phyloP scores from a whole-genome alignment of 768 basidiomycete genomes.

The Tubosaeta sp. region DNA sequence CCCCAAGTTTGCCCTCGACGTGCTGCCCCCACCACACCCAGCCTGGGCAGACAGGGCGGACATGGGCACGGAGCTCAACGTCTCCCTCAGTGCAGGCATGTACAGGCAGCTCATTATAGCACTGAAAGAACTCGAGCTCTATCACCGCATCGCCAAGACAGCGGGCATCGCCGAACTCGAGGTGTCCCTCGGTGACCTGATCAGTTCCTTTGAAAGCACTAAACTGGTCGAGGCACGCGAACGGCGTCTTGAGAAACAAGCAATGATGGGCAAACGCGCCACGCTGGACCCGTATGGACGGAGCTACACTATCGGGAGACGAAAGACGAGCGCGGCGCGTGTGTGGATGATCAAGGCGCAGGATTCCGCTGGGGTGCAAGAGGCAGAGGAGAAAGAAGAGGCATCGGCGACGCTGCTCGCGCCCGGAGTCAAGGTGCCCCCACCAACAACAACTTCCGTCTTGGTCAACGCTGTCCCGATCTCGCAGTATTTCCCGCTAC shows the following conservation, averaged over 20 bases:
- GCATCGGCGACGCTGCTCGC: conserved; percentile 15
- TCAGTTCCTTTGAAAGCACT: conserved; percentile 64
- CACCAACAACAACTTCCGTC: conserved; percentile 57
- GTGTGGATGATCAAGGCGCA: conserved; percentile 86
- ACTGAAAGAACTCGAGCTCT: conserved; percentile 65
- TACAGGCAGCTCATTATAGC: conserved; percentile 62
- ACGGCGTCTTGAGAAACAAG: conserved; percentile 19
- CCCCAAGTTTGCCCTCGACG: conserved; percentile 60
- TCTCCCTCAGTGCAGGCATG: conserved; percentile 60
- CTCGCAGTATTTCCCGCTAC: conserved; percentile 69
- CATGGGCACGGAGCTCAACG: conserved; percentile 54
- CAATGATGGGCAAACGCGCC: conserved; percentile 49
- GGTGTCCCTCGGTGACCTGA: conserved; percentile 53
- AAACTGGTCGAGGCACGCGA: conserved; percentile 46
- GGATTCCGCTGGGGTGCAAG: conserved; percentile 6
- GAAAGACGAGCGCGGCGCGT: conserved; percentile 86
- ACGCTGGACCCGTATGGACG: conserved; percentile 73
- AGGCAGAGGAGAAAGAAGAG: neutral
- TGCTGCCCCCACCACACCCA: conserved; percentile 53
- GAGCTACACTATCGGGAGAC: conserved; percentile 78
- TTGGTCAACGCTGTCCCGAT: conserved; percentile 85
- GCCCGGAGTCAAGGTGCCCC: conserved; percentile 13
- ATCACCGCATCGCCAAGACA: conserved; percentile 31
- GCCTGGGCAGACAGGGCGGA: conserved; percentile 68
- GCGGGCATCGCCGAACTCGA: conserved; percentile 44